phyloP scores from a whole-genome alignment of 1,284 basidiomycete species.

The Sporisorium sorghi region DNA sequence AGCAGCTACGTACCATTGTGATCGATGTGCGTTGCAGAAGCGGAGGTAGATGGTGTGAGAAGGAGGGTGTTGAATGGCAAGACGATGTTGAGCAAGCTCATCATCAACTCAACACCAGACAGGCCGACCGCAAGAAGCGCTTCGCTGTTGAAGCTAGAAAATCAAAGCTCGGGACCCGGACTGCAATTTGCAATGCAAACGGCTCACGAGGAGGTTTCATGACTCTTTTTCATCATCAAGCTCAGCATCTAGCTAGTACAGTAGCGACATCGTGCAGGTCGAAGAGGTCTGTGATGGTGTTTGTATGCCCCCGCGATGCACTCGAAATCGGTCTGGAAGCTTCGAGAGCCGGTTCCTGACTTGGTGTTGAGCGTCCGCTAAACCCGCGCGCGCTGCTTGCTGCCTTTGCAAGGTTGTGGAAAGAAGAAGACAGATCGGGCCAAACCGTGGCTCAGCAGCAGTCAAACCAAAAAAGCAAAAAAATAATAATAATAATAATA shows the following conservation, averaged over 20 bases:
- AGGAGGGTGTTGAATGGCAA: conserved; percentile 9
- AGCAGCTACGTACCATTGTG: conserved; percentile 33
- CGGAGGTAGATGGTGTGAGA: conserved; percentile 5
- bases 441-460: conserved; percentile 33
- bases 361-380: conserved; percentile 8
- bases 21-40: conserved; percentile 7
- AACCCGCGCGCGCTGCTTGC: conserved; percentile 13
- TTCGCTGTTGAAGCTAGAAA: conserved; percentile 6
- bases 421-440: conserved; percentile 18
- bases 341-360: conserved; percentile 23
- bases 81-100: not conserved
- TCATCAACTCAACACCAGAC: not conserved
- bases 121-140: conserved; percentile 19
- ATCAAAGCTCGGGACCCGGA: conserved; percentile 37
- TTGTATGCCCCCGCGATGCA: not conserved
- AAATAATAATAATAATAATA: too few relatives aligned
- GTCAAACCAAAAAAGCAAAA: not conserved
- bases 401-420: not conserved
- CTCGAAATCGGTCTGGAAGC: conserved; percentile 22
- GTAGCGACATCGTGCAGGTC: not conserved
- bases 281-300: not conserved
- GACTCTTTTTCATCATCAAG: not conserved
- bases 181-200: not conserved
- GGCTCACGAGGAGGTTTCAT: not conserved
- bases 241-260: not conserved